A percentile compares a stretch with the other conserved stretches of the same genome.
Conservation (phyloP, 257 asterid species). For the Ligustrum vulgare region DNA sequence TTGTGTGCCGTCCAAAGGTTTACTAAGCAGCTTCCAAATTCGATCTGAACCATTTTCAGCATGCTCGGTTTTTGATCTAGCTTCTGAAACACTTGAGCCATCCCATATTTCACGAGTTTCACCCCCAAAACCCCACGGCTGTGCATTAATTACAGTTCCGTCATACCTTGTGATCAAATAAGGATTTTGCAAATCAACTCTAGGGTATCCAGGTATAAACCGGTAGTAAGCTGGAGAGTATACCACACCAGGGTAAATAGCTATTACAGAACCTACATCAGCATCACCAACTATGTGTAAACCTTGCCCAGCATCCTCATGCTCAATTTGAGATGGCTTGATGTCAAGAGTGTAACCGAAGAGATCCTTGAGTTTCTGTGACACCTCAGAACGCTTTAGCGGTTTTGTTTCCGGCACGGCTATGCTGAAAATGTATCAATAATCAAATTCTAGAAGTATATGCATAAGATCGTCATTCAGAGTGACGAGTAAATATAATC, state of each 20-base stretch:
- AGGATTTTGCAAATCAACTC: constrained; percentile 75
- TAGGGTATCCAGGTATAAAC: constrained; percentile 86
- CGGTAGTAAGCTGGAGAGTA: constrained; percentile 80
- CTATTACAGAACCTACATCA: constrained; percentile 70
- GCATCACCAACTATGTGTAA: constrained; percentile 83
- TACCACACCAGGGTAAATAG: constrained; percentile 83
- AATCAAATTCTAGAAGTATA: constrained; percentile 28
- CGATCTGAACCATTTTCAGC: constrained; percentile 59
- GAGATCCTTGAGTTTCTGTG: constrained; percentile 62
- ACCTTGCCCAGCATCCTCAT: constrained; percentile 86
- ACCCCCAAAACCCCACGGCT: constrained; percentile 94
- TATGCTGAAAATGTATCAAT: constrained; percentile 36
- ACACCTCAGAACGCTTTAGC: constrained; percentile 53
- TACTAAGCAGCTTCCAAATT: constrained; percentile 76
- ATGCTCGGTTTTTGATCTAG: constrained; percentile 26
- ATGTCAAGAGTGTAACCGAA: constrained; percentile 74
- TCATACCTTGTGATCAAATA: constrained; percentile 88
- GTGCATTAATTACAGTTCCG: constrained; percentile 81
- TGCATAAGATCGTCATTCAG: background rate
- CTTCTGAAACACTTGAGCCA: constrained; percentile 32
- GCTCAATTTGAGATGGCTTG: constrained; percentile 74
- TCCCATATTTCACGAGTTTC: constrained; percentile 74
- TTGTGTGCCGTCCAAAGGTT: constrained; percentile 56
- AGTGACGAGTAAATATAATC: background rate
- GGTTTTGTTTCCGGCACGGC: constrained; percentile 55